Base-by-base conservation (phyloP, 169 alveolate genomes). In the Perkinsus marinus region DNA sequence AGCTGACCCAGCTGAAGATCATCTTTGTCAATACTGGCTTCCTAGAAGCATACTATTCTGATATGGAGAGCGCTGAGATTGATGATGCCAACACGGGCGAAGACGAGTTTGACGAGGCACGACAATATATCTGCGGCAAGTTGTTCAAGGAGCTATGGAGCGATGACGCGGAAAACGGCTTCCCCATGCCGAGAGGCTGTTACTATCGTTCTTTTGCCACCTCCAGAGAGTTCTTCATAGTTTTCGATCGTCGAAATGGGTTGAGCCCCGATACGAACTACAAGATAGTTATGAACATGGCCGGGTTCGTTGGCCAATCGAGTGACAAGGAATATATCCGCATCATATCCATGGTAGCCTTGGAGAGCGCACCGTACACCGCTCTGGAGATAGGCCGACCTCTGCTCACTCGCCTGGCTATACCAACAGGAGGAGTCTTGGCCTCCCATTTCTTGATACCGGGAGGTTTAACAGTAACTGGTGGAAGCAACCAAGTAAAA, bases 131-230 rank as follows among this genome's bases (percentile, higher is more conserved):
- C 68, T 90, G 91, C 39, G 91, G 91, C 10, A 90, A 90, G 91
- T n/a, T 90, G 91, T 90, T 90, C 91, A 90, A 39, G 10, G 91
- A 90, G 91, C 46, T 90, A 39, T 90, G 91, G 91, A 37, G 69
- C 69, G 69, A 90, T 69, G 91, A 90, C 69, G 39, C 57, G 37
- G 91, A 90, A n/a, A 90, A 90, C 39, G 91, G 91, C 39, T 90
- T 90, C 37, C 91, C 91, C 39, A 13, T 90, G 38, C 91, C 91
- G 26, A 43, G n/a, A 38, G 91, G 91, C 39, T 90, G 91, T 69
- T 90, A 90, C 39, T 90, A 90, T 39, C 43, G 57, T 39, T 47
- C 79, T n/a, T 90, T 39, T 69, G 69, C 36, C 41, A n/a, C 79
- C 39, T 39, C 36, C 39, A 37, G 91, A n/a, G 91, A 90, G 39